A percentile compares a stretch with the other conserved stretches of the same genome.
Conservation (phyloP, 345 rosid genomes). For the Lenwebbia sp. region DNA sequence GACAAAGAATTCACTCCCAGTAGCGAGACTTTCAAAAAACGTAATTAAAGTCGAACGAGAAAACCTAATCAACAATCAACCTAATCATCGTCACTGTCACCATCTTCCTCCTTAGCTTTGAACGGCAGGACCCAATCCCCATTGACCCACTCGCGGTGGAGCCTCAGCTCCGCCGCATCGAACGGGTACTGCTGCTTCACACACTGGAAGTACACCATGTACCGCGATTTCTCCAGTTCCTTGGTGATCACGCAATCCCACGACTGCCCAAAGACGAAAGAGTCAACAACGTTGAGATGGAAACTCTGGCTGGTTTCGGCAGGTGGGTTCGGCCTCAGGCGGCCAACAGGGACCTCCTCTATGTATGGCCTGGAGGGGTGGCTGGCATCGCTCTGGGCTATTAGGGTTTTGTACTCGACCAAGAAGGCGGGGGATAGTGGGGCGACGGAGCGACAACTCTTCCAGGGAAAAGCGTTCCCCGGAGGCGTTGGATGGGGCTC, state of each 20-base stretch:
- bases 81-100: background rate
- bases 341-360: background rate
- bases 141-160: conserved; percentile 10
- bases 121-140: conserved; percentile 5
- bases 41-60: background rate
- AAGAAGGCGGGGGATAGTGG: background rate
- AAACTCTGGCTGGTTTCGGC: background rate
- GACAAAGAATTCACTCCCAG: background rate
- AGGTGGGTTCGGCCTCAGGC: conserved; percentile 6
- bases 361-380: background rate
- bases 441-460: background rate
- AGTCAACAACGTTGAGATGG: conserved; percentile 1
- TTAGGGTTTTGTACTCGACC: conserved; percentile 8
- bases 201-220: conserved; percentile 1
- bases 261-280: conserved; percentile 7
- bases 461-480: conserved; percentile 4
- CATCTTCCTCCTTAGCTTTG: background rate
- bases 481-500: background rate
- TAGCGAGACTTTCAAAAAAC: background rate
- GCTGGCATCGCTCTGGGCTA: background rate
- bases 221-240: background rate
- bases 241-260: conserved; percentile 5
- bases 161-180: background rate
- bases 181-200: conserved; percentile 1
- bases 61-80: background rate